Percentiles rank a stretch among this genome's conserved stretches.
These are phyloP conservation scores for Coemansia sp. DNA, from an alignment of 192 early-diverging fungal genomes.

Conservation along the genomic window DNA sequence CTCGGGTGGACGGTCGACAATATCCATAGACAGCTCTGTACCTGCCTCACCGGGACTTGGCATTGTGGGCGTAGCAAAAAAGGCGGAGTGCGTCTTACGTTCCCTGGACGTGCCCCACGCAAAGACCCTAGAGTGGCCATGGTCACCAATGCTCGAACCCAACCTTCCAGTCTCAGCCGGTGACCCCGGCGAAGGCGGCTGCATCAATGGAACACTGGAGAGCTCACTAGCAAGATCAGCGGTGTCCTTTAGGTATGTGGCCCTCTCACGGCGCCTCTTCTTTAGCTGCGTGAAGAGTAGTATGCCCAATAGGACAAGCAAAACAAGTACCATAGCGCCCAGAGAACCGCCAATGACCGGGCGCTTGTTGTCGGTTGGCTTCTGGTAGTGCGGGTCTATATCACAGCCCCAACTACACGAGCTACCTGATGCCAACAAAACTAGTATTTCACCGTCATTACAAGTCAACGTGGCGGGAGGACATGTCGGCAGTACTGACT, in stretches of 20 bases:
- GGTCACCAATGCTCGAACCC: background rate
- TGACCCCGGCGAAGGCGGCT: background rate
- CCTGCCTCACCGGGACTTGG: slow-evolving; percentile 29
- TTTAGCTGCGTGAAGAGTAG: slow-evolving; percentile 20
- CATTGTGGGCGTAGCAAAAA: background rate
- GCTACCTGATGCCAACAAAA: slow-evolving; percentile 18
- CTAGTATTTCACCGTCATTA: slow-evolving; percentile 18
- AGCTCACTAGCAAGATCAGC: slow-evolving; percentile 47
- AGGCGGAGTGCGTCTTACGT: background rate
- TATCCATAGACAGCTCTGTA: slow-evolving; percentile 49
- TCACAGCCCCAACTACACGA: slow-evolving; percentile 39
- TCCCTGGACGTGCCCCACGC: slow-evolving; percentile 1
- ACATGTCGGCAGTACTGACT: background rate
- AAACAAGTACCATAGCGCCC: slow-evolving; percentile 31
- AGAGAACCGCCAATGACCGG: slow-evolving; percentile 48
- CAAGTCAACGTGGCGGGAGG: slow-evolving; percentile 3
- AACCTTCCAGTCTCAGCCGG: background rate
- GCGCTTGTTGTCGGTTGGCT: slow-evolving; percentile 27
- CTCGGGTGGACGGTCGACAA: slow-evolving; percentile 35
- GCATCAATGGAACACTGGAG: slow-evolving; percentile 30
- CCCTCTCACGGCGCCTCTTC: slow-evolving; percentile 21
- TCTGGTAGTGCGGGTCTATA: slow-evolving; percentile 31
- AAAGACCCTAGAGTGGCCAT: slow-evolving; percentile 7
- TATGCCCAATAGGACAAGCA: slow-evolving; percentile 20
- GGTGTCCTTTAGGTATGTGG: slow-evolving; percentile 35